Base-by-base conservation (phyloP, 257 asterid species). In the Lycium barbarum region DNA sequence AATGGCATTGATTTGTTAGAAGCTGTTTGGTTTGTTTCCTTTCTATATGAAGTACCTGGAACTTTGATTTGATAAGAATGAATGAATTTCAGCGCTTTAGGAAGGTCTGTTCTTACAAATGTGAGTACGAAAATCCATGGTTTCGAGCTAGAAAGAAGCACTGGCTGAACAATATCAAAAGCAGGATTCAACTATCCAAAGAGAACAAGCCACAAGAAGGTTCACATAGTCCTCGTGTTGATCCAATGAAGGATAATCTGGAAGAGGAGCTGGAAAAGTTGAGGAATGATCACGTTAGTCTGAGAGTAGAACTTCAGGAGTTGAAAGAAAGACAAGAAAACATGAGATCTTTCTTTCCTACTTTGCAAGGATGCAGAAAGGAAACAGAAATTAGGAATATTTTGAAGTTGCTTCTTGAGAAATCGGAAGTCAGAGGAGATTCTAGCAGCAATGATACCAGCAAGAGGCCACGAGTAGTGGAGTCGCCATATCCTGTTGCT, bases 111-210 rank as follows among this genome's bases (percentile, higher is more conserved):
- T 88, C 85, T 74, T 83, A 85, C 55, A 65, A 81, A 58, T 59
- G 62, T 36, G 95, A 92, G 43, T 92, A 89, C 35, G 89, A 55
- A 54, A 90, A 92, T 78, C 88, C 81, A 83, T 88, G 90, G 92
- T 89, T 89, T 84, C 90, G 88, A 79, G 89, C 83, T 66, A 91
- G 92, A 45, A 89, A 87, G 36, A 85, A 81, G 83, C 85, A 90
- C 5, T 87, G 84, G 92, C 84, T 90, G 67, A 81, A 55, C 66
- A 82, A 88, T 62, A 90, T 92, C 82, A 87, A 79, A 81, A 85
- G 93, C 65, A 90, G 90, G 83, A 74, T 81, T 79, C 83, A 89
- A 54, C 73, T 22, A 73, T 18, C 26, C 1, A 57, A 79, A 54
- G 65, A 17, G 61, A 54, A 38, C 33, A 2, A 36, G 33, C 61